Evolutionary conservation across 2,329 filamentous ascomycete species (phyloP).

Genomic region (Fusarium pseudograminearum): DNA sequence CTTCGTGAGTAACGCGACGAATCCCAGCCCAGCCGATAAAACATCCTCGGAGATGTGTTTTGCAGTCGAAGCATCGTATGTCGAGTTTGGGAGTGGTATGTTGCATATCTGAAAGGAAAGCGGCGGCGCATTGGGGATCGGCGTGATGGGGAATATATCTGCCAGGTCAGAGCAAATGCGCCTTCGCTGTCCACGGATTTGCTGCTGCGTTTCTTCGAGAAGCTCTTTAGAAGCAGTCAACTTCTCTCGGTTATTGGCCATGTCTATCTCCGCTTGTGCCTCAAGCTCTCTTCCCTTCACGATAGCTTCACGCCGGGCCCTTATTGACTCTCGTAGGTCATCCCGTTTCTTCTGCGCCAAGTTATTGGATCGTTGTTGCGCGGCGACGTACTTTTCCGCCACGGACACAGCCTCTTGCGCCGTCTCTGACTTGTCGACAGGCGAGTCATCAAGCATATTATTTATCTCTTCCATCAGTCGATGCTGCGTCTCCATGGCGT

Average conservation of each 20-base stretch:
- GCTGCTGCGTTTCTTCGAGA: slow-evolving; percentile 68
- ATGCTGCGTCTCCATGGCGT: slow-evolving; percentile 82
- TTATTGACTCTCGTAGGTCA: slow-evolving; percentile 75
- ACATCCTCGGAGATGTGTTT: slow-evolving; percentile 71
- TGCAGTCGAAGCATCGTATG: slow-evolving; percentile 68
- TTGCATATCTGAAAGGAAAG: slow-evolving; percentile 87
- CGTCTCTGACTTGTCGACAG: slow-evolving; percentile 58
- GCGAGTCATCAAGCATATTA: slow-evolving; percentile 59
- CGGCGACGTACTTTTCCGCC: slow-evolving; percentile 66
- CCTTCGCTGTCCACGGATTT: slow-evolving; percentile 85
- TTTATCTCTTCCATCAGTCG: slow-evolving; percentile 84
- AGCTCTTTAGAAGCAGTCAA: slow-evolving; percentile 68
- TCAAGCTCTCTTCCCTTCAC: slow-evolving; percentile 70
- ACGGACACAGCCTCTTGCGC: slow-evolving; percentile 63
- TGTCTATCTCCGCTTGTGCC: slow-evolving; percentile 67
- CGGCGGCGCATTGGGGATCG: slow-evolving; percentile 66
- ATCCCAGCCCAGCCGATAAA: slow-evolving; percentile 84
- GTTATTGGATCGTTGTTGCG: slow-evolving; percentile 75
- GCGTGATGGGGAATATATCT: slow-evolving; percentile 83
- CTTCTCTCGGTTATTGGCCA: slow-evolving; percentile 70
- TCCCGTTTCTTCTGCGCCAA: slow-evolving; percentile 71
- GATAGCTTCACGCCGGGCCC: slow-evolving; percentile 75
- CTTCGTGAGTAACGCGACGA: slow-evolving; percentile 80
- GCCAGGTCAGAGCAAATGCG: slow-evolving; percentile 88
- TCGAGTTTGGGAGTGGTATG: slow-evolving; percentile 82